phyloP scores from a whole-genome alignment of 2,329 filamentous ascomycete genomes.

The Colletotrichum tabaci region DNA sequence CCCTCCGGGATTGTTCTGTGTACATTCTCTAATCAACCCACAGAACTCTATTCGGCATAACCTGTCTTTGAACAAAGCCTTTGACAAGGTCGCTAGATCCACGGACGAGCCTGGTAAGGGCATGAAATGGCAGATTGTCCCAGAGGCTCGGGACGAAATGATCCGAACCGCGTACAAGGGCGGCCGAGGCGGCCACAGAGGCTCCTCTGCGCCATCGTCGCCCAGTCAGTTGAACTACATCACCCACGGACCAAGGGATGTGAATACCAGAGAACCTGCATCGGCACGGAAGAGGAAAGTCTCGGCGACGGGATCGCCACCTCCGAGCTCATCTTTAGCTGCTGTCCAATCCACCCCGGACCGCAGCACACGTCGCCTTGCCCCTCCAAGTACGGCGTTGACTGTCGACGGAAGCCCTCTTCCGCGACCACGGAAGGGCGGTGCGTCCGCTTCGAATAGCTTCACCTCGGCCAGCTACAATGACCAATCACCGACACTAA shows the following conservation, averaged over 20 bases:
- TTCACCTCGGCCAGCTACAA: slow-evolving; percentile 66
- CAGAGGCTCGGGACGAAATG: slow-evolving; percentile 89
- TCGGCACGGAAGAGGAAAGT: slow-evolving; percentile 72
- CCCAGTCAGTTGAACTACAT: slow-evolving; percentile 73
- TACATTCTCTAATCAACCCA: slow-evolving; percentile 45
- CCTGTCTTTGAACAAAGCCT: slow-evolving; percentile 92
- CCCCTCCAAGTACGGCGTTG: slow-evolving; percentile 52
- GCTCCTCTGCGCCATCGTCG: slow-evolving; percentile 80
- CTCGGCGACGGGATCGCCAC: slow-evolving; percentile 69
- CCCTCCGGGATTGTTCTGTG: neutral
- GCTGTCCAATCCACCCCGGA: slow-evolving; percentile 72
- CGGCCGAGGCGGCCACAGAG: slow-evolving; percentile 74
- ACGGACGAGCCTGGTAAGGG: slow-evolving; percentile 98
- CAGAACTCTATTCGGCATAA: slow-evolving; percentile 98
- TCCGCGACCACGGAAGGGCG: slow-evolving; percentile 69
- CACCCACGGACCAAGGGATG: slow-evolving; percentile 70
- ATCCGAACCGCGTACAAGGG: slow-evolving; percentile 78
- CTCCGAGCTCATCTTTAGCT: slow-evolving; percentile 64
- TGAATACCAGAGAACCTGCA: slow-evolving; percentile 64
- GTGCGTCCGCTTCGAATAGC: slow-evolving; percentile 59
- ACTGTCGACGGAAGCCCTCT: slow-evolving; percentile 74
- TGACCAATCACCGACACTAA: slow-evolving; percentile 73
- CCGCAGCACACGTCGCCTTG: slow-evolving; percentile 55
- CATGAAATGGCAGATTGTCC: slow-evolving; percentile 98
- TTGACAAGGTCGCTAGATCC: slow-evolving; percentile 91